Conservation (phyloP, 148 eudicot species). For the Cornus florida region DNA sequence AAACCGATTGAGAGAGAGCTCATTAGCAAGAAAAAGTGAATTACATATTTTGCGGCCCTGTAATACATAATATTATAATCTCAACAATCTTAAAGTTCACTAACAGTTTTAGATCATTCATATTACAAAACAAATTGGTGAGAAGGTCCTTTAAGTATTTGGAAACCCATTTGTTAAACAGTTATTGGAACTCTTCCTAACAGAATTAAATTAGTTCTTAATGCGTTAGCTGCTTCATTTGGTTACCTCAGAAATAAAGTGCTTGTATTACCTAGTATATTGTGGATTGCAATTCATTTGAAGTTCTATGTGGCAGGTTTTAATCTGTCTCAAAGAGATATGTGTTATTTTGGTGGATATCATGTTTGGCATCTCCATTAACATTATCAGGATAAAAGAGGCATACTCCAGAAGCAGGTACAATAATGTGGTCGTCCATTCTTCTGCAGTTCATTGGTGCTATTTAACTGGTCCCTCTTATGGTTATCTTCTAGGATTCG, state of each 20-base stretch:
- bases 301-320: slow-evolving; percentile 40
- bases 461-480: background rate
- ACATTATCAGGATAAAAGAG: slow-evolving; percentile 37
- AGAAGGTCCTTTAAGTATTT: background rate
- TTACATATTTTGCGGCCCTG: no score
- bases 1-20: no score
- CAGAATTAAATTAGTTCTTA: slow-evolving; percentile 6
- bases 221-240: slow-evolving; percentile 1
- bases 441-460: background rate
- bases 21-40: no score
- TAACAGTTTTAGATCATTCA: background rate
- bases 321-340: slow-evolving; percentile 39
- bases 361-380: slow-evolving; percentile 49
- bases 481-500: background rate
- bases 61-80: no score
- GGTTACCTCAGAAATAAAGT: background rate
- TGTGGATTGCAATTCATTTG: background rate
- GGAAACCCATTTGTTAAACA: background rate
- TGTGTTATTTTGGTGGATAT: slow-evolving; percentile 39
- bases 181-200: background rate
- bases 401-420: slow-evolving; percentile 46
- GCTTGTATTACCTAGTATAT: background rate
- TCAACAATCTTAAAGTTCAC: background rate
- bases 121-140: background rate
- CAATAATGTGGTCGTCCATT: background rate